Conservation (phyloP, 2,329 filamentous ascomycete genomes). For the Albifimbria verrucaria region DNA sequence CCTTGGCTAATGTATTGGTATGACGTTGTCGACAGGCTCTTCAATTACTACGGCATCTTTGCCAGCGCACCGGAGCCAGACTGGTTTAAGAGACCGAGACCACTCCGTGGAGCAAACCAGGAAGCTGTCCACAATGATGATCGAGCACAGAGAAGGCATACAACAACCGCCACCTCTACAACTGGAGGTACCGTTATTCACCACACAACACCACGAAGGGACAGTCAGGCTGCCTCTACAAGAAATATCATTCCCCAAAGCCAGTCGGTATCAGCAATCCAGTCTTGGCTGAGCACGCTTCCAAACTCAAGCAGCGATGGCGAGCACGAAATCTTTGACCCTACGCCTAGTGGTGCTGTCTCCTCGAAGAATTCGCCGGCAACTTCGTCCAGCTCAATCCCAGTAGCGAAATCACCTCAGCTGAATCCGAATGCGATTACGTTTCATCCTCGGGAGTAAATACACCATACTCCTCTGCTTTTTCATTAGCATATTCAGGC, state of each 20-base stretch:
- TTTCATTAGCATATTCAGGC: no score
- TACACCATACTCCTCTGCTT: no score
- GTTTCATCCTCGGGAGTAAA: no score
- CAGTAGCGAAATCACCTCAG: no score
- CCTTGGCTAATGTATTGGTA: constrained; percentile 27
- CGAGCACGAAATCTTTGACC: constrained; percentile 3
- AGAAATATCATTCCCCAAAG: not conserved
- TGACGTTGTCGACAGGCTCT: constrained; percentile 19
- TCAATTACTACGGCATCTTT: constrained; percentile 11
- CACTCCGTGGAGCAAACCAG: no score
- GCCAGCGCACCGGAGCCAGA: constrained; percentile 16
- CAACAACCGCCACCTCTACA: not conserved
- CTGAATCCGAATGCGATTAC: no score
- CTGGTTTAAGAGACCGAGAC: constrained; percentile 20
- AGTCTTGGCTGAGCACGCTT: not conserved
- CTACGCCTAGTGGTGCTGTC: constrained; percentile 5
- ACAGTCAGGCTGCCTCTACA: no score
- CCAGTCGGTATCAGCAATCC: not conserved
- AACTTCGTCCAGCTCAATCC: no score
- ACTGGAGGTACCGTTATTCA: not conserved
- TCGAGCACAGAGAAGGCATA: not conserved
- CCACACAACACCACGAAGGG: not conserved
- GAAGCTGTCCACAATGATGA: not conserved
- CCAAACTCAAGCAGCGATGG: not conserved
- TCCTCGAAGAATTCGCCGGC: no score